phyloP scores from a whole-genome alignment of 441 rosid genomes.

The Eutrema salsugineum region DNA sequence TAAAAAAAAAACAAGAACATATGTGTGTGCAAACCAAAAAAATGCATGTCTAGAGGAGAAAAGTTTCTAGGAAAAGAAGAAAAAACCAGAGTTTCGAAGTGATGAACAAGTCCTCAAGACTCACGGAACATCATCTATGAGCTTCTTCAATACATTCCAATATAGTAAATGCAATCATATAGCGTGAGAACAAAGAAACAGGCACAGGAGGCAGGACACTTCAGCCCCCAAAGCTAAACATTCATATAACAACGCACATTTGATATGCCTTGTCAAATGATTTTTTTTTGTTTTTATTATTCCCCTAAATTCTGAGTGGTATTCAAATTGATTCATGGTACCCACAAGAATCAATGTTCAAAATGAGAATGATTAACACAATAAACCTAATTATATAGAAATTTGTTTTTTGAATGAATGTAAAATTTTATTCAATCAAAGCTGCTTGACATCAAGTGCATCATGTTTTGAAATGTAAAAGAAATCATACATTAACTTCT shows the following conservation, averaged over 20 bases:
- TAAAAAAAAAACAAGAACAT: constrained; percentile 23
- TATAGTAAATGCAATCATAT: constrained; percentile 31
- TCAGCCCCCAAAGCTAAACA: background rate
- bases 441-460: no score
- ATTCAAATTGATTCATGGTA: no score
- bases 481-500: no score
- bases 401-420: no score
- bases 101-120: constrained; percentile 71
- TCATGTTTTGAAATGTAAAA: no score
- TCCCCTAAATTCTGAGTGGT: no score
- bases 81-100: constrained; percentile 89
- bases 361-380: no score
- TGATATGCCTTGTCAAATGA: no score
- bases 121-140: constrained; percentile 61
- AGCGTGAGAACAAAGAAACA: background rate
- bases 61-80: background rate
- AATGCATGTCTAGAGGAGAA: background rate
- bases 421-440: no score
- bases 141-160: constrained; percentile 63
- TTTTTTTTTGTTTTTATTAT: no score
- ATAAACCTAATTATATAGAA: no score
- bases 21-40: background rate
- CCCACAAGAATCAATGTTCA: no score
- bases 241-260: background rate
- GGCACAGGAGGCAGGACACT: background rate